A percentile compares a stretch with the other conserved stretches of the same genome.
Evolutionary conservation across 176 grass and related monocot genomes (phyloP).

Genomic region (Zizania latifolia): DNA sequence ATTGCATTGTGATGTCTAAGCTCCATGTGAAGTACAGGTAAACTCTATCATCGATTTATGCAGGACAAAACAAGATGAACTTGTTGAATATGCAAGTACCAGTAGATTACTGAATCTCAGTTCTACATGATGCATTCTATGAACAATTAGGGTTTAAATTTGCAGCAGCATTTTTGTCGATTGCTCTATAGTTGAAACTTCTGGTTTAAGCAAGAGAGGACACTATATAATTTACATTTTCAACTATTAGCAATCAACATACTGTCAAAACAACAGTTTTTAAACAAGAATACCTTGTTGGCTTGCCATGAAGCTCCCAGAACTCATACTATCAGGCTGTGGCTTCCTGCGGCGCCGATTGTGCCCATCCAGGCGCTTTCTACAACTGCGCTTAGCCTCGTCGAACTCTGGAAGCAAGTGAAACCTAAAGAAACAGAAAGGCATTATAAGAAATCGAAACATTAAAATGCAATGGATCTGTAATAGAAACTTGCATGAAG

Average conservation of each 20-base stretch:
- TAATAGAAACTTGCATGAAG: too few relatives aligned
- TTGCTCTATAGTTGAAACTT: background rate
- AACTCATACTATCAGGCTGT: conserved; percentile 50
- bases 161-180: background rate
- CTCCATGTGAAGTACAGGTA: background rate
- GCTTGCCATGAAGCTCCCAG: conserved; percentile 57
- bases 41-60: background rate
- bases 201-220: background rate
- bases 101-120: background rate
- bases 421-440: conserved; percentile 54
- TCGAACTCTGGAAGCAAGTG: conserved; percentile 87
- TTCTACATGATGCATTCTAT: background rate
- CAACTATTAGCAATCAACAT: background rate
- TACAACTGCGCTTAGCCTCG: conserved; percentile 85
- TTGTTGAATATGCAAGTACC: too few relatives aligned
- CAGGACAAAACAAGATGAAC: background rate
- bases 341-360: conserved; percentile 89
- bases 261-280: background rate
- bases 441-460: background rate
- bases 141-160: background rate
- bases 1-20: background rate
- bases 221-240: background rate
- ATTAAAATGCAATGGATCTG: too few relatives aligned
- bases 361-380: conserved; percentile 94
- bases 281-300: conserved; percentile 67